phyloP scores from a whole-genome alignment of 352 stramenopile genomes.

The Pythium phragmiticola region DNA sequence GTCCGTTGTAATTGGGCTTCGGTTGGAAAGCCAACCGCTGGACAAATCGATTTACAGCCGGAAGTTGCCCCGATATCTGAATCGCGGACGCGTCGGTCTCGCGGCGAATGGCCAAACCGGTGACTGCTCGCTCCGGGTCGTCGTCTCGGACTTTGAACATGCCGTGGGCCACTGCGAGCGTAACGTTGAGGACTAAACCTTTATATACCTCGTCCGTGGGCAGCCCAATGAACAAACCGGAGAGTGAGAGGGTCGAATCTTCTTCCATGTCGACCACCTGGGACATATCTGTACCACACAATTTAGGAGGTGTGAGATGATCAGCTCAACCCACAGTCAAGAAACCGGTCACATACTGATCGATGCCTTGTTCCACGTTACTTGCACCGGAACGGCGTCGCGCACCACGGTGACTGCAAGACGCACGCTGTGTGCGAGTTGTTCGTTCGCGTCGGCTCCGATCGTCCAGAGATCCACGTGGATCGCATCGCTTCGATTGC shows the following conservation, averaged over 20 bases:
- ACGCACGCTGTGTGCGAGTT: not conserved
- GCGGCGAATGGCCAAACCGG: not conserved
- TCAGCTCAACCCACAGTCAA: not conserved
- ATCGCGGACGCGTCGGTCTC: not conserved
- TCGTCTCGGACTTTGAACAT: not conserved
- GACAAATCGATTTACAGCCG: conserved; percentile 23
- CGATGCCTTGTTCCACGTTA: not conserved
- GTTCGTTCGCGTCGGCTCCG: not conserved
- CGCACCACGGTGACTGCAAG: not conserved
- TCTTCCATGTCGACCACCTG: conserved; percentile 1
- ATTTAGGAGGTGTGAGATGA: not conserved
- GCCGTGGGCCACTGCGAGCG: conserved; percentile 11
- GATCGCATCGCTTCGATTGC: not conserved
- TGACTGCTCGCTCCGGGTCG: no score
- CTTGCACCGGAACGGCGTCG: not conserved
- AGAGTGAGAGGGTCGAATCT: conserved; percentile 4
- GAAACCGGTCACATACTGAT: not conserved
- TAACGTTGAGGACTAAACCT: conserved; percentile 1
- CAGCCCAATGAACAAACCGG: not conserved
- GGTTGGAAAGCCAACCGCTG: conserved; percentile 31
- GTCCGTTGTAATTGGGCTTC: conserved; percentile 34
- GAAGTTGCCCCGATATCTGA: not conserved
- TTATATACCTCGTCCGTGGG: not conserved
- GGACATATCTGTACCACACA: not conserved
- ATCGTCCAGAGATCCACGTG: not conserved